These are phyloP conservation scores for Colletotrichum liriopes DNA, from an alignment of 2,329 filamentous ascomycete species.

Conservation along the genomic window DNA sequence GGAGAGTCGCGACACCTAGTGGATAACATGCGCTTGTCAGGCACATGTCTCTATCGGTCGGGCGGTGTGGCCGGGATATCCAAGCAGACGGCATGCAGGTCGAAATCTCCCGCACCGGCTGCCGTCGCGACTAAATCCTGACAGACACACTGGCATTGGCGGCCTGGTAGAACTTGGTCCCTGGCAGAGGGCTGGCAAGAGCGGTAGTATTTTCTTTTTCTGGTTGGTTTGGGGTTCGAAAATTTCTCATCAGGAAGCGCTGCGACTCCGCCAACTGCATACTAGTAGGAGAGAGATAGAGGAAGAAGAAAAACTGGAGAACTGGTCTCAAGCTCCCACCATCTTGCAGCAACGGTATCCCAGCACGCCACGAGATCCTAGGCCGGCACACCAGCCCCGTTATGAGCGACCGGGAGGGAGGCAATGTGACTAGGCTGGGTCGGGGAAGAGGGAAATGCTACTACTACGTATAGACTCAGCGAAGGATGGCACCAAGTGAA, in stretches of 20 bases:
- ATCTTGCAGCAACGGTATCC: constrained; percentile 31
- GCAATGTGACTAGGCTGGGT: constrained; percentile 20
- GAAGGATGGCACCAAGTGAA: constrained; percentile 25
- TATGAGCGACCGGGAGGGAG: constrained; percentile 3
- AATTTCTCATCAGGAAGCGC: constrained; percentile 1
- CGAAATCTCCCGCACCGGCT: constrained; percentile 35
- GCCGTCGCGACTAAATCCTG: constrained; percentile 22
- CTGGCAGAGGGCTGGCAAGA: constrained; percentile 20
- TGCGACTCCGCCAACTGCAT: constrained; percentile 25
- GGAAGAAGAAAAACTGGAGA: constrained; percentile 16
- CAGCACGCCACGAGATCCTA: constrained; percentile 24
- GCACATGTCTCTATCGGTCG: constrained; percentile 33
- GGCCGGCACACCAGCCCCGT: constrained; percentile 19
- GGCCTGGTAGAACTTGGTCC: not conserved
- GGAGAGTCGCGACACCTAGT: not conserved
- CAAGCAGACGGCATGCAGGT: constrained; percentile 32
- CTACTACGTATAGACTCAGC: constrained; percentile 8
- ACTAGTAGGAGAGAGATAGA: constrained; percentile 7
- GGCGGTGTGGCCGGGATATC: constrained; percentile 21
- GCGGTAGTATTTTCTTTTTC: constrained; percentile 10
- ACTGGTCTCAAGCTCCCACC: constrained; percentile 33
- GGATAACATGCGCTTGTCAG: constrained; percentile 23
- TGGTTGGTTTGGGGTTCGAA: constrained; percentile 14
- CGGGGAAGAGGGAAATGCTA: not conserved
- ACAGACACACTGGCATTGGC: not conserved